Conservation (phyloP, 768 basidiomycete species). For the Clitopilus hobsonii region DNA sequence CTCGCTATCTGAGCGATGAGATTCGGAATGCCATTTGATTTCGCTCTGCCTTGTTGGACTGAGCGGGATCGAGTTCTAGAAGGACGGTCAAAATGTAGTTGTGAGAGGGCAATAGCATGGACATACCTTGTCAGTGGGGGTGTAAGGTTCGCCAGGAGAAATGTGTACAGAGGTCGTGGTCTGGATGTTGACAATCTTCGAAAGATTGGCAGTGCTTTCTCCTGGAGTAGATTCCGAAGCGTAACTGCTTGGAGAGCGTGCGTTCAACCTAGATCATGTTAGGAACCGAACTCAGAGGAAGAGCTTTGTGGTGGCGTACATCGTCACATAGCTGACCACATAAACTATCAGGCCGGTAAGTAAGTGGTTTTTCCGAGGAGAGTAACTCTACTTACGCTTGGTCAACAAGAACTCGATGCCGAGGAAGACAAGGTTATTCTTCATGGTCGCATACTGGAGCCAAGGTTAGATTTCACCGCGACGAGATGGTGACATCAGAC, state of each 20-base stretch:
- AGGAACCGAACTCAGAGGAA: neutral
- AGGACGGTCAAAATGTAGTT: neutral
- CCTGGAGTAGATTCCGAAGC: slow-evolving; percentile 6
- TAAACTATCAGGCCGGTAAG: slow-evolving; percentile 16
- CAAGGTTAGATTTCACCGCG: neutral
- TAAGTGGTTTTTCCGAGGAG: neutral
- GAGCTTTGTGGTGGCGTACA: slow-evolving; percentile 10
- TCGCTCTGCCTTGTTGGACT: neutral
- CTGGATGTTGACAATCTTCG: slow-evolving; percentile 12
- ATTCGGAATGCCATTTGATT: slow-evolving; percentile 1
- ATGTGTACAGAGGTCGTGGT: slow-evolving; percentile 9
- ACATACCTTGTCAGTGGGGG: neutral
- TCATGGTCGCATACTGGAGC: slow-evolving; percentile 10
- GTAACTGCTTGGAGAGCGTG: slow-evolving; percentile 11
- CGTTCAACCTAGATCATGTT: slow-evolving; percentile 15
- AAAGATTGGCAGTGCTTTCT: slow-evolving; percentile 5
- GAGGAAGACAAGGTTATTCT: slow-evolving; percentile 13
- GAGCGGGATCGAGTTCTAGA: neutral
- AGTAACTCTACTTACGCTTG: slow-evolving; percentile 10
- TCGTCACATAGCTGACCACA: slow-evolving; percentile 25
- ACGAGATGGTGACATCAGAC: neutral
- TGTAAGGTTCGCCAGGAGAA: slow-evolving; percentile 1
- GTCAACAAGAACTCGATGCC: slow-evolving; percentile 15
- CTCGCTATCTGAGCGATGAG: neutral
- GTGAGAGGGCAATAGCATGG: neutral